phyloP scores from a whole-genome alignment of 495 filamentous ascomycete species.

The Neurospora hispaniola region DNA sequence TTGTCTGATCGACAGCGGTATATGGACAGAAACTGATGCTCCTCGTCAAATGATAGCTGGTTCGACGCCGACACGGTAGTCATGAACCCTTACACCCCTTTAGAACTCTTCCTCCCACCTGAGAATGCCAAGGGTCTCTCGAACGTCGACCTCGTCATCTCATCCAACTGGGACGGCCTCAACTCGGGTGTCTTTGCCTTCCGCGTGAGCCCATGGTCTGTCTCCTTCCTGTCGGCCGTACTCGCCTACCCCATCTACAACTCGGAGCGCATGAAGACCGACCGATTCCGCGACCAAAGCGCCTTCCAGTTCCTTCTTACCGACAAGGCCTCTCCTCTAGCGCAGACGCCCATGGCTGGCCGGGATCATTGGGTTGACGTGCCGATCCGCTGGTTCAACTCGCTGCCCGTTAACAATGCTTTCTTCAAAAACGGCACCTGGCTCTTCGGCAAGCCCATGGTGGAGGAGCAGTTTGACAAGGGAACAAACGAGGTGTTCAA shows the following conservation, averaged over 20 bases:
- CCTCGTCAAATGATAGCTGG: constrained; percentile 25
- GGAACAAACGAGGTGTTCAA: constrained; percentile 13
- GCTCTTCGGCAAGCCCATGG: constrained; percentile 18
- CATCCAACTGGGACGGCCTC: constrained; percentile 43
- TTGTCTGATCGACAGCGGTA: background rate
- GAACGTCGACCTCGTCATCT: constrained; percentile 36
- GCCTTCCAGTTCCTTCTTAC: constrained; percentile 19
- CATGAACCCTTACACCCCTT: constrained; percentile 41
- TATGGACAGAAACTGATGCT: background rate
- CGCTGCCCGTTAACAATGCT: constrained; percentile 20
- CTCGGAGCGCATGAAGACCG: constrained; percentile 24
- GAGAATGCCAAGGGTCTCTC: constrained; percentile 19
- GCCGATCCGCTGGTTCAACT: constrained; percentile 24
- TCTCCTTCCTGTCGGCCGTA: constrained; percentile 36
- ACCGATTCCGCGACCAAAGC: constrained; percentile 21
- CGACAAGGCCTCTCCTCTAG: constrained; percentile 11
- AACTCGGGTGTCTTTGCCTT: constrained; percentile 47
- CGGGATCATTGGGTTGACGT: constrained; percentile 17
- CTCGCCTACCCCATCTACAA: constrained; percentile 34
- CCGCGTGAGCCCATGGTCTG: constrained; percentile 38
- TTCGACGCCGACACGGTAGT: constrained; percentile 42
- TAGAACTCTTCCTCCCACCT: constrained; percentile 43
- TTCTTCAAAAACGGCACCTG: constrained; percentile 16
- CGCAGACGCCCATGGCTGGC: constrained; percentile 10
- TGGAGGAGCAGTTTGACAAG: constrained; percentile 13